phyloP scores from a whole-genome alignment of 31 red algal genomes.

The Asparagopsis taxiformis region DNA sequence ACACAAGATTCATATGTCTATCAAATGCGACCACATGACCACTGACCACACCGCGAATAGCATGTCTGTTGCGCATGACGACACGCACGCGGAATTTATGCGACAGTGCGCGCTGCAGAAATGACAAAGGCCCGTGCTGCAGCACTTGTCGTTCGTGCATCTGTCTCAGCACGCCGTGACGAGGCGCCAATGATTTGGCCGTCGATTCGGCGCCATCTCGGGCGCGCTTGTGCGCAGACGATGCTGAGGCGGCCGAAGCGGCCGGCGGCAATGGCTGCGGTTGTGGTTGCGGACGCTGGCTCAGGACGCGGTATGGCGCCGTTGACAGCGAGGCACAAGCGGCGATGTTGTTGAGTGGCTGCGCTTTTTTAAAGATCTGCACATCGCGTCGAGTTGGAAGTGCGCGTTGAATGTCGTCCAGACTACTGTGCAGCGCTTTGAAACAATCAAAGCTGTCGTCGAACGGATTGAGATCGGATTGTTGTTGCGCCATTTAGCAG shows the following conservation, averaged over 20 bases:
- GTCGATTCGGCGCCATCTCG: background rate
- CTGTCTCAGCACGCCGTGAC: background rate
- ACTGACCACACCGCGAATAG: slow-evolving; percentile 16
- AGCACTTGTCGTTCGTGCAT: background rate
- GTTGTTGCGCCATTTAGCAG: background rate
- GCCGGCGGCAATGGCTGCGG: background rate
- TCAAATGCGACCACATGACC: slow-evolving; percentile 44
- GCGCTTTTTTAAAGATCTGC: slow-evolving; percentile 17
- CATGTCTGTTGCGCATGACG: slow-evolving; percentile 6
- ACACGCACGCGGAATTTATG: background rate
- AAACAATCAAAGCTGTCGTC: slow-evolving; percentile 8
- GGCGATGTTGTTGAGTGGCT: slow-evolving; percentile 36
- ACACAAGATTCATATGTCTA: slow-evolving; percentile 34
- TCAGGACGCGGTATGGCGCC: slow-evolving; percentile 37
- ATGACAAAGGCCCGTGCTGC: slow-evolving; percentile 9
- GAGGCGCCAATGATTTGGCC: background rate
- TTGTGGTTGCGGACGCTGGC: background rate
- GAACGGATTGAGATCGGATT: slow-evolving; percentile 25
- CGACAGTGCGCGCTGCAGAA: slow-evolving; percentile 11
- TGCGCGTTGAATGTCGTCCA: slow-evolving; percentile 1
- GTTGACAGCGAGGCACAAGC: slow-evolving; percentile 21
- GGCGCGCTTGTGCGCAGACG: background rate
- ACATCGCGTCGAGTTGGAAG: slow-evolving; percentile 33
- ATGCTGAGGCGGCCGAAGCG: background rate
- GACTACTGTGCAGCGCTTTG: background rate